Base-by-base conservation (phyloP, 352 stramenopile genomes). In the Pythium sukuiense region DNA sequence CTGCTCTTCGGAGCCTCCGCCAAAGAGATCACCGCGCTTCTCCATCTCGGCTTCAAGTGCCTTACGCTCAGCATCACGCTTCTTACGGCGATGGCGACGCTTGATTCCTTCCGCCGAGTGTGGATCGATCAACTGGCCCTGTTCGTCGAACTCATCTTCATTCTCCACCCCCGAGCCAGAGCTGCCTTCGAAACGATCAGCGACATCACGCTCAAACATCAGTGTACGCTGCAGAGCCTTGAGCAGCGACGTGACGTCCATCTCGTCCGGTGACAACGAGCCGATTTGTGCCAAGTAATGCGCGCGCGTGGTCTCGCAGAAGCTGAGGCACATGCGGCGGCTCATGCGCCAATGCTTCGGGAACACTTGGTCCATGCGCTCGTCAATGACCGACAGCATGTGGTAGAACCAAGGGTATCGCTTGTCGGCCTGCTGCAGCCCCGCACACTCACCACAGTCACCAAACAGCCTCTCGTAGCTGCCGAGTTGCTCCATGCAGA, bases 271-370 rank as follows among this genome's bases (percentile, higher is more conserved):
- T 11, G 89, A 81, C 33, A 87, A 73, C 8, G 69, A 75, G 3
- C 82, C 79, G 27, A 95, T 83, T 60, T 93, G 78, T 9, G 74
- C 65, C 27, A 93, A 76, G 35, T 92, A 74, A 74, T 96, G 75
- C 33, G 70, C 73, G 9, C 90, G 79, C 16, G 93, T 98, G 33
- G 76, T 65, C 41, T 97, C 87, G 55, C 97, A 92, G 72, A 99
- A 99, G 43, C 79, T 77, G 53, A 97, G 85, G 50, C 94, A 97
- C 55, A 99, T 80, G 32, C 90, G 86, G 14, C 97, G 87, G 35
- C 97, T 86, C 59, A 99, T 88, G 66, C 95, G 93, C 98, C 98
- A 99, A 70, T 98, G 87, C 48, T 83, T 81, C 1, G 98, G 98
- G 68, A 99, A 99, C 12, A 99, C 88, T 39, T 81, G 74, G 53